Evolutionary conservation across 2,329 filamentous ascomycete species (phyloP).

Genomic region (Hymenoscyphus albidus): DNA sequence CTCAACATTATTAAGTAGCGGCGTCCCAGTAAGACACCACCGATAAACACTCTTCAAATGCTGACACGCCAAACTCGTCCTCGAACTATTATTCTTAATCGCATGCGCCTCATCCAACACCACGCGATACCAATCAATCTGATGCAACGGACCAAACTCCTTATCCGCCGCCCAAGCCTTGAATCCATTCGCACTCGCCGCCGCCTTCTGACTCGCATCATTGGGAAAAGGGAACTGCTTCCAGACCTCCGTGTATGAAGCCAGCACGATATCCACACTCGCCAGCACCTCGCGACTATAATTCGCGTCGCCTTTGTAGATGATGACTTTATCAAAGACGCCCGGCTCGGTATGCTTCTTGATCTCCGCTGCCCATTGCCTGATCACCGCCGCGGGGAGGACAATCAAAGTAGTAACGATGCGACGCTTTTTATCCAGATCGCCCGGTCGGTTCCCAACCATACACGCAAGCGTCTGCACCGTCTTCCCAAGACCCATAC

Average conservation of each 20-base stretch:
- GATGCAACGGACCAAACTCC: constrained; percentile 38
- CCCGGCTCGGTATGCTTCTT: constrained; percentile 19
- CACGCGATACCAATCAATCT: constrained; percentile 45
- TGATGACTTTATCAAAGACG: constrained; percentile 24
- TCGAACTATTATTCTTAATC: constrained; percentile 47
- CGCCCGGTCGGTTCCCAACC: constrained; percentile 38
- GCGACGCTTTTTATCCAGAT: constrained; percentile 34
- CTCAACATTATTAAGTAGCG: constrained; percentile 30
- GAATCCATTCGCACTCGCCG: neutral
- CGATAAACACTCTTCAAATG: constrained; percentile 29
- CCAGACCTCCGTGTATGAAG: constrained; percentile 31
- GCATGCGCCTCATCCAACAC: constrained; percentile 55
- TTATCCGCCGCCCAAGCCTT: constrained; percentile 36
- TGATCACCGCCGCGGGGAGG: constrained; percentile 28
- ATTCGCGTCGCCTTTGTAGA: constrained; percentile 21
- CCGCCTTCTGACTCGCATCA: constrained; percentile 79
- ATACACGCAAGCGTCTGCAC: constrained; percentile 43
- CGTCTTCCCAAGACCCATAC: constrained; percentile 65
- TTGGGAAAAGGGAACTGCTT: constrained; percentile 73
- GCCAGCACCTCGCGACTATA: constrained; percentile 15
- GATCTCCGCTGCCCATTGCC: constrained; percentile 33
- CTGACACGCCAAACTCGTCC: constrained; percentile 44
- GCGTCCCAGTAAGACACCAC: constrained; percentile 35
- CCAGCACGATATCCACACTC: constrained; percentile 31
- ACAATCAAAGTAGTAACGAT: constrained; percentile 32